Conservation (phyloP, 192 early-diverging fungal genomes). For the Gaertneriomyces semiglobifer region DNA sequence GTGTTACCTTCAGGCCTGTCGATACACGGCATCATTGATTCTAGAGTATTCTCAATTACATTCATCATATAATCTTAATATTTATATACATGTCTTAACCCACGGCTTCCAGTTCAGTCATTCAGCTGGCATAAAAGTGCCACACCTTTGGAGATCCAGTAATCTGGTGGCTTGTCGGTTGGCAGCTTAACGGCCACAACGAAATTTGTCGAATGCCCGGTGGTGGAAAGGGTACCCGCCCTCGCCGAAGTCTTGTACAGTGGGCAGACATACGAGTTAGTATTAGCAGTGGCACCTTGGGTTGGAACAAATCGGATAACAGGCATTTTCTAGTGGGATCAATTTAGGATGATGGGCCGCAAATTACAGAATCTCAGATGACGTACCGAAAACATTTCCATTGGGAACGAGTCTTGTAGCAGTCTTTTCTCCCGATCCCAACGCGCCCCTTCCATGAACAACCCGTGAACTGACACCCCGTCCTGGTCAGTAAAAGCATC, state of each 20-base stretch:
- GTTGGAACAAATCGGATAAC: conserved; percentile 55
- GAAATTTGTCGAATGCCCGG: conserved; percentile 63
- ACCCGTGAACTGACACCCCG: conserved; percentile 53
- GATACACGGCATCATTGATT: no score
- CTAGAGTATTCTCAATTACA: no score
- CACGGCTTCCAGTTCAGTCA: background rate
- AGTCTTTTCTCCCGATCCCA: conserved; percentile 53
- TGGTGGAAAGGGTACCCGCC: conserved; percentile 59
- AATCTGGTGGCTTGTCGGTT: conserved; percentile 50
- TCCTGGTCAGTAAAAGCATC: conserved; percentile 31
- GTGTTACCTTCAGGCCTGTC: no score
- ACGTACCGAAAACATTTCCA: conserved; percentile 65
- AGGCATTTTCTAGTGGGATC: conserved; percentile 60
- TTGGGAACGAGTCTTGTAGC: conserved; percentile 58
- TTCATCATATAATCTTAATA: background rate
- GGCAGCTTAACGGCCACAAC: conserved; percentile 54
- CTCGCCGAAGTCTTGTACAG: conserved; percentile 62
- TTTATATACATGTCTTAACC: background rate
- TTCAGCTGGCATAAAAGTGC: conserved; percentile 41
- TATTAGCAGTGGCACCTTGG: conserved; percentile 32
- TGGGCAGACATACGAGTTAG: conserved; percentile 47
- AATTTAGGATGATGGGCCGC: background rate
- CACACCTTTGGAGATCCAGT: conserved; percentile 61
- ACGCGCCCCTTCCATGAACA: conserved; percentile 59
- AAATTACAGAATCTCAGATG: background rate